Conservation (phyloP, 1,139 yeast genomes). For the Kodamaea suecica region DNA sequence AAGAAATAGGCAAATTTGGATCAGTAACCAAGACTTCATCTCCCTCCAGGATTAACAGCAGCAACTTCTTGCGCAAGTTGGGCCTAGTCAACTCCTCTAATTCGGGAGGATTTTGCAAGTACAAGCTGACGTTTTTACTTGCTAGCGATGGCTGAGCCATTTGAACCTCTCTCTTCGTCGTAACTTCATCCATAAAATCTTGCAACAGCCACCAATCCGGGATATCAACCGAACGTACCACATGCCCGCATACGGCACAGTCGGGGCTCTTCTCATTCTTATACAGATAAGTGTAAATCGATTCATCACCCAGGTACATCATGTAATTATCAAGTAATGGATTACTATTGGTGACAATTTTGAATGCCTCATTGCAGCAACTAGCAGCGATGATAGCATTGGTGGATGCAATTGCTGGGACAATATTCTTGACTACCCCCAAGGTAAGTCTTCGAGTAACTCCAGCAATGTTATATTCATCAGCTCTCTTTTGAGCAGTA, state of each 20-base stretch:
- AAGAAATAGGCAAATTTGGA: slow-evolving; percentile 48
- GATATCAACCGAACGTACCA: slow-evolving; percentile 32
- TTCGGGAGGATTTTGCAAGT: slow-evolving; percentile 50
- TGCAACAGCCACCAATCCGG: slow-evolving; percentile 43
- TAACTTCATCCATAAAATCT: slow-evolving; percentile 45
- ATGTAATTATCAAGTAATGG: slow-evolving; percentile 75
- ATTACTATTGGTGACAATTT: slow-evolving; percentile 65
- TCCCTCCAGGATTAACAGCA: slow-evolving; percentile 36
- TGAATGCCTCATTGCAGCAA: slow-evolving; percentile 85
- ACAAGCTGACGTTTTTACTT: slow-evolving; percentile 40
- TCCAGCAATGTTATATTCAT: slow-evolving; percentile 62
- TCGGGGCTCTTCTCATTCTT: slow-evolving; percentile 54
- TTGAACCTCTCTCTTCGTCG: slow-evolving; percentile 34
- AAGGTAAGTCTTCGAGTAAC: slow-evolving; percentile 70
- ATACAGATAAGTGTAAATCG: slow-evolving; percentile 73
- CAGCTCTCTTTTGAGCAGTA: slow-evolving; percentile 58
- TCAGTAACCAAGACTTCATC: slow-evolving; percentile 61
- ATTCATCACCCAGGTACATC: slow-evolving; percentile 82
- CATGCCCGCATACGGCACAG: slow-evolving; percentile 74
- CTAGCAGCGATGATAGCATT: slow-evolving; percentile 91
- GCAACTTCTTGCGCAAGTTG: slow-evolving; percentile 39
- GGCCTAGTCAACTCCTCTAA: slow-evolving; percentile 49
- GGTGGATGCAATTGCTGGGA: slow-evolving; percentile 93
- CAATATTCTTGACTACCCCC: slow-evolving; percentile 88
- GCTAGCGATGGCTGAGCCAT: slow-evolving; percentile 52